Conservation (phyloP, 495 filamentous ascomycete species). For the Viridothelium virens region DNA sequence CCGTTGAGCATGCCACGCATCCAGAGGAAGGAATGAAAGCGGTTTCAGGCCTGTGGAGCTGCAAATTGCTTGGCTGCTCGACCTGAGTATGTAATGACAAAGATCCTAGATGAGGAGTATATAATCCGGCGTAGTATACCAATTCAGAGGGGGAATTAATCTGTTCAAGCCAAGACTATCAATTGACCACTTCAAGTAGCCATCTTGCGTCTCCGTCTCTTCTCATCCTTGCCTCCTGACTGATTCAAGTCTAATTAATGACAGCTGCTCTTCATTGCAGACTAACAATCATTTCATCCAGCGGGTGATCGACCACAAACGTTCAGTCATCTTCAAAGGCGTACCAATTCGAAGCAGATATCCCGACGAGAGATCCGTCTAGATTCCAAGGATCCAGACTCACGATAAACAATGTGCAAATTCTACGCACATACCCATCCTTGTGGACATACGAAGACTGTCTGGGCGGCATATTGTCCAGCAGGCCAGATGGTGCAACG, state of each 20-base stretch:
- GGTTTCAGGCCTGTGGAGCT: not conserved
- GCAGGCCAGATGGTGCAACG: constrained; percentile 22
- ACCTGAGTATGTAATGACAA: not conserved
- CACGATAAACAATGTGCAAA: constrained; percentile 24
- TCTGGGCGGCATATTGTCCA: constrained; percentile 31
- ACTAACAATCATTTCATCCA: not conserved
- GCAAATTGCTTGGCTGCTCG: not conserved
- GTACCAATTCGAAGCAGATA: not conserved
- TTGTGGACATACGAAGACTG: constrained; percentile 33
- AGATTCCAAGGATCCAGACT: not conserved
- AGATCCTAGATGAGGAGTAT: not conserved
- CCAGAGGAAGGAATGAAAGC: constrained; percentile 4
- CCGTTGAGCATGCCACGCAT: constrained; percentile 2
- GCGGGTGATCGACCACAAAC: not conserved
- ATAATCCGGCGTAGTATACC: not conserved
- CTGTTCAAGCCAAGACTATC: not conserved
- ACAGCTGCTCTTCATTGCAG: not conserved
- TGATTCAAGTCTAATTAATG: not conserved
- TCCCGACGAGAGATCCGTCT: not conserved
- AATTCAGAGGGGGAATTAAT: not conserved
- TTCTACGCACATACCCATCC: constrained; percentile 36
- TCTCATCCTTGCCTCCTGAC: not conserved
- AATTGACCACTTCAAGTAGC: not conserved
- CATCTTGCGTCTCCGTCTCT: not conserved
- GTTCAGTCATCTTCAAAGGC: not conserved